phyloP scores from a whole-genome alignment of 768 basidiomycete genomes.

The Auriscalpium orientale region DNA sequence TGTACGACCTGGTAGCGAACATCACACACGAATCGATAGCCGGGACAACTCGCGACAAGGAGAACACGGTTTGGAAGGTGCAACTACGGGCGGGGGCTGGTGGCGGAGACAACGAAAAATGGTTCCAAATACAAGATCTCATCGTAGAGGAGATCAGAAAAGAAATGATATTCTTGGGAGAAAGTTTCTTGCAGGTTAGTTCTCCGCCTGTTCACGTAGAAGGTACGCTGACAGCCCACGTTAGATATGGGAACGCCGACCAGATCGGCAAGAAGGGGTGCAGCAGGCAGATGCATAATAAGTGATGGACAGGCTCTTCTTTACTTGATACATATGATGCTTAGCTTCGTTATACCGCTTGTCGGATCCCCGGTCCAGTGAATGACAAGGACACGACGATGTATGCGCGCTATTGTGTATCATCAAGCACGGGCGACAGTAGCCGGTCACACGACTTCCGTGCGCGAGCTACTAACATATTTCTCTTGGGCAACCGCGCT shows the following conservation, averaged over 20 bases:
- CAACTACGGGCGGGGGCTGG: conserved; percentile 72
- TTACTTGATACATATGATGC: too few species aligned
- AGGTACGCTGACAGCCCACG: too few species aligned
- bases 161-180: conserved; percentile 97
- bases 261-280: neutral
- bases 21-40: conserved; percentile 92
- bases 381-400: too few species aligned
- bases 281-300: neutral
- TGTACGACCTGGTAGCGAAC: conserved; percentile 94
- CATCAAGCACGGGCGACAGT: too few species aligned
- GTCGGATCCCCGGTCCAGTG: too few species aligned
- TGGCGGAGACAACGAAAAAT: conserved; percentile 80
- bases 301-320: too few species aligned
- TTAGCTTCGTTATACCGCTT: too few species aligned
- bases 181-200: conserved; percentile 58
- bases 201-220: too few species aligned
- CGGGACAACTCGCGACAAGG: conserved; percentile 91
- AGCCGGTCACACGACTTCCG: too few species aligned
- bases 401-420: too few species aligned
- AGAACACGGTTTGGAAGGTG: conserved; percentile 88
- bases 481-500: too few species aligned
- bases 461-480: too few species aligned
- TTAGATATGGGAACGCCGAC: conserved; percentile 3
- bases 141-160: conserved; percentile 94
- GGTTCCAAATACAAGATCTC: conserved; percentile 95